Evolutionary conservation across 768 basidiomycete genomes (phyloP).

Genomic region (Pleurotus tuber-regium): DNA sequence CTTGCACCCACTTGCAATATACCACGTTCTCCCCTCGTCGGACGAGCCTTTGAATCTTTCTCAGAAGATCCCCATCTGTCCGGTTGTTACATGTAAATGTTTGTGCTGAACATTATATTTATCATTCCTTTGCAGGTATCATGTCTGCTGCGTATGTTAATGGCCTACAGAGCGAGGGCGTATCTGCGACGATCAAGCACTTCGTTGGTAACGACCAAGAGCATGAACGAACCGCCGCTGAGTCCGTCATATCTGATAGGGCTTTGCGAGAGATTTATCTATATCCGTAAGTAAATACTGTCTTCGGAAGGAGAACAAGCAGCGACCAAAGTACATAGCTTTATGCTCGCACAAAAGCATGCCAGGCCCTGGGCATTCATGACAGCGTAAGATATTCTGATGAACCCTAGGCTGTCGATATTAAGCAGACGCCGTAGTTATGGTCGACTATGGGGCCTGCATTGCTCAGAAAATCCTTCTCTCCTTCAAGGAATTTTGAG

Average conservation of each 20-base stretch:
- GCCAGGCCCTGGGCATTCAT: conserved; percentile 64
- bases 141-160: conserved; percentile 67
- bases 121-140: conserved; percentile 34
- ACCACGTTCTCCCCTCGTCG: conserved; percentile 60
- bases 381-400: conserved; percentile 47
- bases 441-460: conserved; percentile 69
- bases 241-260: conserved; percentile 61
- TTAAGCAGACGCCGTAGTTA: conserved; percentile 34
- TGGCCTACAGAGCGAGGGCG: conserved; percentile 63
- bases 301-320: neutral
- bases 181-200: conserved; percentile 73
- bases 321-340: conserved; percentile 31
- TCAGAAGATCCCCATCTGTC: conserved; percentile 70
- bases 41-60: conserved; percentile 68
- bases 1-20: conserved; percentile 79
- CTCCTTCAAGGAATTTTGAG: conserved; percentile 65
- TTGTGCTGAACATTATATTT: neutral
- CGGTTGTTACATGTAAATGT: conserved; percentile 29
- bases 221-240: conserved; percentile 62
- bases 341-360: conserved; percentile 66
- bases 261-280: conserved; percentile 73
- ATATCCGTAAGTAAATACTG: conserved; percentile 47
- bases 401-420: neutral
- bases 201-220: conserved; percentile 76
- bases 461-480: conserved; percentile 65